Conservation (phyloP, 2,329 filamentous ascomycete genomes). For the Tolypocladium pustulatum region DNA sequence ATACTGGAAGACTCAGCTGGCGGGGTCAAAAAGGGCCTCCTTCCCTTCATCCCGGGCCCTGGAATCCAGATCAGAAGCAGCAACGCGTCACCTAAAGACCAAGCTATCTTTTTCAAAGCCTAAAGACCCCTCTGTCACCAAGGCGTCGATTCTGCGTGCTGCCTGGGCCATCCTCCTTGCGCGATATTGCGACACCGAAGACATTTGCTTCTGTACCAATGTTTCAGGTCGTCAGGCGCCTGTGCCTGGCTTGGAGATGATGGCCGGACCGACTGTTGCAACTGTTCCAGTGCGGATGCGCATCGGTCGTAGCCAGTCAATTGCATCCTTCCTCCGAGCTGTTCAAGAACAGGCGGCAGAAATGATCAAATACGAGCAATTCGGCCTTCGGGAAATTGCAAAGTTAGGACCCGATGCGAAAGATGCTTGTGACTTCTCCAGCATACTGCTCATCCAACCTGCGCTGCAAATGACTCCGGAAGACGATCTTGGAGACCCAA, state of each 20-base stretch:
- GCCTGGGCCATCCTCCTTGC: not conserved
- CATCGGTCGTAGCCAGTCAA: not conserved
- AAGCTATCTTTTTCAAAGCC: not conserved
- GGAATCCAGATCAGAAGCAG: not conserved
- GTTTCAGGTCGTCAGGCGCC: not conserved
- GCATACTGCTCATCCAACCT: not conserved
- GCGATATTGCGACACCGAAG: not conserved
- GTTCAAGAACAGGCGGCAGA: constrained; percentile 5
- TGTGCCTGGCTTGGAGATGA: not conserved
- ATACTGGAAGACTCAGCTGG: not conserved
- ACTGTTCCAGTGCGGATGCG: not conserved
- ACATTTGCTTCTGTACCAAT: not conserved
- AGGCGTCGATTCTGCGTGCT: not conserved
- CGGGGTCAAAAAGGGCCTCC: not conserved
- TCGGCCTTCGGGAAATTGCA: not conserved
- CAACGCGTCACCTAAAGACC: not conserved
- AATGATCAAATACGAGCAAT: constrained; percentile 1
- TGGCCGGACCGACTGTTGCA: not conserved
- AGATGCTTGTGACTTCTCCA: not conserved
- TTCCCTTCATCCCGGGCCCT: not conserved
- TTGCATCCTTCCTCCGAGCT: not conserved
- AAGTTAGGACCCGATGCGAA: not conserved
- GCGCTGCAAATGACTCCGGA: not conserved
- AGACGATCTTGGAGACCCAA: not conserved
- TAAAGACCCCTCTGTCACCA: not conserved